Evolutionary conservation across 2,329 filamentous ascomycete genomes (phyloP), one percentile per base, ranked within the genome.

Genomic region (Chrysoporthe deuterocubensis): DNA sequence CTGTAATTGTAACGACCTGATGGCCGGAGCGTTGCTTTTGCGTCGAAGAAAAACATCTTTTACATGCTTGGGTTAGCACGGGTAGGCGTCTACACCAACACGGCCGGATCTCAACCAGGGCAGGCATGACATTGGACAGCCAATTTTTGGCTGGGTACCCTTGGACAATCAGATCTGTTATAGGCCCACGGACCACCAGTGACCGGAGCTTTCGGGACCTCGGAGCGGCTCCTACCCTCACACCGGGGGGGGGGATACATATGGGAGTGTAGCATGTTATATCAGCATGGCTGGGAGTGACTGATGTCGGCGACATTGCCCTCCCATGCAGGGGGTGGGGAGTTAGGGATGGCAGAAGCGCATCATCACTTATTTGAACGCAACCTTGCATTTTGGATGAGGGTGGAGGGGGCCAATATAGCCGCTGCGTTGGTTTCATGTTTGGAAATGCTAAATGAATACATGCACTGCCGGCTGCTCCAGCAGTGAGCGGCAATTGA

Each of bases 1-100:
- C 26, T 69, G 68, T 69, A 69, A 67, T 67, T 69, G 68, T 69
- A 67, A 67, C 65, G 65, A 69, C 48, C 65, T 65, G 46, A 42
- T 50, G 64, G 64, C 48, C 37, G 65, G 37, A 69, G 68, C 68
- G 65, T 60, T 62, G 65, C 65, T 67, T 63, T 67, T 65, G 46
- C 21, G 65, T 56, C 57, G 6, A 21, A 13, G 32, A 26, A 60
- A 60, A 65, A 69, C n/a, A 50, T 46, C n/a, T 32, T 65, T 8
- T 65, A 58, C 26, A 52, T 54, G 58, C 44, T 57, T 57, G n/a
- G 58, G 34, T 63, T 59, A 62, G 65, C 65, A 65, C 65, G 61
- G 65, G 56, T 37, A 37, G 66, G 62, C 66, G 62, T 67, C 48
- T 61, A n/a, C 21, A 60, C 9, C 43, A 62, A 52, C 59, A 65